Evolutionary conservation across 1,139 yeast genomes (phyloP), one percentile per base, ranked within the genome.

Genomic region (Arxiozyma telluris): DNA sequence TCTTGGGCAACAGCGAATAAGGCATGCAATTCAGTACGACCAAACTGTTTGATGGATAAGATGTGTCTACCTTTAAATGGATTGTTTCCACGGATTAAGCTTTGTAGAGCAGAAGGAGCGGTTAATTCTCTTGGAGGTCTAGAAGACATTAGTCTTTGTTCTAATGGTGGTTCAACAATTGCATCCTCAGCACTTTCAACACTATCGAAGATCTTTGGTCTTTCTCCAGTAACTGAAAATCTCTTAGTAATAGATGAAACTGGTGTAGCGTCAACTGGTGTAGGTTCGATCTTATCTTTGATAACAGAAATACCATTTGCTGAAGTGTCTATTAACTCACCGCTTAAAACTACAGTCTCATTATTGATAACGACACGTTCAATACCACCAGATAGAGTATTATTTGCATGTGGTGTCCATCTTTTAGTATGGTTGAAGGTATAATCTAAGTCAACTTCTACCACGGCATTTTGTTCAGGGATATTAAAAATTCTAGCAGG

Each of bases 1-100:
- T 94, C 98, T 76, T 93, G 97, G 43, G 98, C 98, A 65, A 93
- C 93, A 39, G 96, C 86, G 76, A 94, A 94, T 70, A 94, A 78
- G 30, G 90, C 80, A 71, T 93, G 98, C 72, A 94, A 78, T 69
- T 93, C 96, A 56, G 89, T 77, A 74, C 98, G 84, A 59, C 81
- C 77, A 70, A 93, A 84, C 67, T 90, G 93, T 67, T 83, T 83
- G 51, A 94, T 98, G 46, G 97, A 88, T 63, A 89, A 76, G 55
- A 94, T 84, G 57, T 93, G 87, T 71, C 84, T 84, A 70, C 96
- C 82, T 70, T 89, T 78, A 81, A 91, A 93, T 59, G 96, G 88
- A 71, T 91, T 91, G 76, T 87, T 81, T 63, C 78, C 73, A 71
- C 95, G 83, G 66, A 93, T 82, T 71, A 84, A 81, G 59, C 84